Evolutionary conservation across 1,284 basidiomycete genomes (phyloP).

Genomic region (Cutaneotrichosporon spelunceum): DNA sequence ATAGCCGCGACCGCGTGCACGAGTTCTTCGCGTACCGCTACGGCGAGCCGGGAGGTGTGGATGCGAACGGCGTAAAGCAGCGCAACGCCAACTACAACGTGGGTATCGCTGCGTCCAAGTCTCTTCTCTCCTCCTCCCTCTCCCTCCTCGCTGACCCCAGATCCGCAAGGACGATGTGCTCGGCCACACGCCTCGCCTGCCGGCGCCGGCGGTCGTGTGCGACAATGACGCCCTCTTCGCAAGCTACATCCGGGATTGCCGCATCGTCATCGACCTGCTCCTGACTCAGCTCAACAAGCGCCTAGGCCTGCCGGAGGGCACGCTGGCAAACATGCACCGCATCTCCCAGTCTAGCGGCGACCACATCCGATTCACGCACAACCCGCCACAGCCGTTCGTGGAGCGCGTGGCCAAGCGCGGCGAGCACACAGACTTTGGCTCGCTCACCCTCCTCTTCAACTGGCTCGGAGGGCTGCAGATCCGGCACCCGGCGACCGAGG

Average conservation of each 20-base stretch:
- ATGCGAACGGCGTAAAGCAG: constrained; percentile 16
- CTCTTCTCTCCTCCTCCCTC: background rate
- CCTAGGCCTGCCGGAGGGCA: constrained; percentile 59
- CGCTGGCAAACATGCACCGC: constrained; percentile 56
- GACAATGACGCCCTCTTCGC: constrained; percentile 21
- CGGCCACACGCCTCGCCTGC: constrained; percentile 20
- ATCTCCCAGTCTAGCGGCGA: constrained; percentile 58
- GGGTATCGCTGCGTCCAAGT: constrained; percentile 1
- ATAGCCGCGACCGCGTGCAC: constrained; percentile 23
- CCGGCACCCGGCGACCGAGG: constrained; percentile 60
- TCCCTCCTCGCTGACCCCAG: constrained; percentile 14
- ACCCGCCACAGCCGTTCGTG: constrained; percentile 40
- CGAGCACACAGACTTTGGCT: constrained; percentile 37
- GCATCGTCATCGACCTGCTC: constrained; percentile 57
- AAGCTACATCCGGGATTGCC: constrained; percentile 26
- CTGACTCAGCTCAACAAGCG: constrained; percentile 60
- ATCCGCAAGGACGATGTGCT: constrained; percentile 34
- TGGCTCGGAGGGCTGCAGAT: constrained; percentile 69
- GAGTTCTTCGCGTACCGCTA: constrained; percentile 32
- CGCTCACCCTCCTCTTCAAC: constrained; percentile 52
- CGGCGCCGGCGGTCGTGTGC: constrained; percentile 23
- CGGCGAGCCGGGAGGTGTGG: constrained; percentile 15
- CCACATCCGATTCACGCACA: constrained; percentile 61
- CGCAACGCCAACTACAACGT: constrained; percentile 33
- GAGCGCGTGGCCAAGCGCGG: constrained; percentile 22